Percentiles rank a stretch among this genome's conserved stretches.
Evolutionary conservation across 768 basidiomycete genomes (phyloP).

Genomic region (Xanthoconium purpureum): DNA sequence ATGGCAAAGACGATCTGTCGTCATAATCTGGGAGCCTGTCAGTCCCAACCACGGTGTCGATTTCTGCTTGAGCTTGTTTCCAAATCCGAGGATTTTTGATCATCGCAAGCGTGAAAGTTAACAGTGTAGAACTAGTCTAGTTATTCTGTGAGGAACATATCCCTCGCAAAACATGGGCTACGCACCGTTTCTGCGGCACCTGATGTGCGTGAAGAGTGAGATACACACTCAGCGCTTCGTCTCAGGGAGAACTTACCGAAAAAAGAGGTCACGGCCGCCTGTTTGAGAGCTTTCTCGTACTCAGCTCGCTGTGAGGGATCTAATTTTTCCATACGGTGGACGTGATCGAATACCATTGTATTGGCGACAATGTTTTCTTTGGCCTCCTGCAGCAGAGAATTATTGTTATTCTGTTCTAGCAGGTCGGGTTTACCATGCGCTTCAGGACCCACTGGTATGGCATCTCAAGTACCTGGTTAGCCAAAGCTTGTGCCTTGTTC

Average conservation of each 20-base stretch:
- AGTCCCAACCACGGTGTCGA: not conserved
- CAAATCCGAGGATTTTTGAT: conserved; percentile 4
- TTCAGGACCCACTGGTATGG: not conserved
- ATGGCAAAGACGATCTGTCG: conserved; percentile 4
- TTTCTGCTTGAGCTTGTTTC: conserved; percentile 4
- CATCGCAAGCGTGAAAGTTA: conserved; percentile 9
- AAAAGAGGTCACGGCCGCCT: not conserved
- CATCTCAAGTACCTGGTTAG: not conserved
- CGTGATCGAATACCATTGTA: not conserved
- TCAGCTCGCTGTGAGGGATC: not conserved
- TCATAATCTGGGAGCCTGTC: conserved; percentile 6
- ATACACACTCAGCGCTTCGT: not conserved
- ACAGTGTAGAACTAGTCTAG: not conserved
- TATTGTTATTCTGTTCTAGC: too few species aligned
- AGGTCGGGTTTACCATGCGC: not conserved
- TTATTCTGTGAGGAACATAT: not conserved
- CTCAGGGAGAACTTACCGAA: not conserved
- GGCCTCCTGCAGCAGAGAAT: not conserved
- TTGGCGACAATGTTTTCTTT: not conserved
- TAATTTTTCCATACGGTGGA: not conserved
- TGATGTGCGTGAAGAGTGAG: too few species aligned
- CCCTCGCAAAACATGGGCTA: not conserved
- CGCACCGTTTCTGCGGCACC: not conserved
- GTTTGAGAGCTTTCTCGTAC: not conserved
- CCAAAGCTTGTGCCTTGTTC: not conserved